Base-by-base conservation (phyloP, 1,284 basidiomycete genomes). In the Ustilago trichophora region DNA sequence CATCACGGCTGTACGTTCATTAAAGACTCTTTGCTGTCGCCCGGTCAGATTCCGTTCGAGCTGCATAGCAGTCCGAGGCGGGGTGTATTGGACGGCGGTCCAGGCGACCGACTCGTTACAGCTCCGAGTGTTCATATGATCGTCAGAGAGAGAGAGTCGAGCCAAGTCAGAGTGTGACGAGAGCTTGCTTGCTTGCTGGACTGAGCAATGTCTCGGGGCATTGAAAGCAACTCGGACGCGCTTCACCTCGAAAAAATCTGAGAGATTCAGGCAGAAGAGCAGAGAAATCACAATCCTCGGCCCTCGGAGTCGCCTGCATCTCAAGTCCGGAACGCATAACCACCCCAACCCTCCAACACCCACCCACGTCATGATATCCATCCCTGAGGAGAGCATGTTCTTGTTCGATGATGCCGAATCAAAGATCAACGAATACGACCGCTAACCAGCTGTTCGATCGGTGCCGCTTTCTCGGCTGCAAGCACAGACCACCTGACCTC, bases 221-320 rank as follows among this genome's bases (percentile, higher is more conserved):
- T 33, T 10, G 37, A 12, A 37, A 34, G 52, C 59, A 45, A 40
- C 45, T 63, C 53, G 53, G 60, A 63, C 60, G 60, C 49, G 53
- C 19, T 37, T 11, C 13, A n/a, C 24, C 13, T 22, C n/a, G 11
- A 19, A 35, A 41, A 21, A 25, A 16, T 24, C 21, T 25, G 36
- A 7, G 18, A n/a, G 10, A 10, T 15, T 18, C 15, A 22, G 21
- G 35, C 44, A 25, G 7, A 43, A 47, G 33, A 16, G 27, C 45
- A 42, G 48, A 35, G 42, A 41, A 18, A 38, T 51, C 47, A 54
- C 57, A 52, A 50, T 40, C 27, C 60, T 64, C 60, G 60, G 60
- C 60, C n/a, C 52, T 64, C 60, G 60, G 60, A 27, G 41, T 64
- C 32, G 34, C 32, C 40, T 53, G 60, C 60, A 64, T 34, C 26